phyloP scores from a whole-genome alignment of 768 basidiomycete species.

The Paxillus rubicundulus region DNA sequence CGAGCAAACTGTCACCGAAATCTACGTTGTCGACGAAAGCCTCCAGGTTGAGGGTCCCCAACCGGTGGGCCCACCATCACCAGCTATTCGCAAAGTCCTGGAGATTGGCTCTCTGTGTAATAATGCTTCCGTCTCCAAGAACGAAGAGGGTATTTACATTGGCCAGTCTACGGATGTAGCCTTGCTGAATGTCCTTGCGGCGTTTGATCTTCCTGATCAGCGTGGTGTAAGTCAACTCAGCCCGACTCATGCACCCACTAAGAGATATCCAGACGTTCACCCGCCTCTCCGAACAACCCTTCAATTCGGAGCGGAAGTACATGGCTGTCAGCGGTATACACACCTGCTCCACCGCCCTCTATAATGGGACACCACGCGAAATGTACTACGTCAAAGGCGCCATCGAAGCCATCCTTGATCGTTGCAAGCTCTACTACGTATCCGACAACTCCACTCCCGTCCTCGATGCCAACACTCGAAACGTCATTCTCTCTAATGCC shows the following conservation, averaged over 20 bases:
- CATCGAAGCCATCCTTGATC: constrained; percentile 81
- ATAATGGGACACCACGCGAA: constrained; percentile 49
- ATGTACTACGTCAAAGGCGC: constrained; percentile 92
- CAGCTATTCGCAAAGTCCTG: constrained; percentile 70
- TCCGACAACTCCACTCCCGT: constrained; percentile 84
- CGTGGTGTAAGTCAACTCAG: constrained; percentile 52
- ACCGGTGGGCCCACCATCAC: constrained; percentile 46
- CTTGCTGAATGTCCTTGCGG: constrained; percentile 70
- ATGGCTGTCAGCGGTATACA: constrained; percentile 88
- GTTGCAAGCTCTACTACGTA: constrained; percentile 88
- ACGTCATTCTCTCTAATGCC: constrained; percentile 69
- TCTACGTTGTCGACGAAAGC: constrained; percentile 84
- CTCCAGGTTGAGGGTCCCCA: constrained; percentile 56
- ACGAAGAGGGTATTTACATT: constrained; percentile 69
- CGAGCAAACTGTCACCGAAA: constrained; percentile 90
- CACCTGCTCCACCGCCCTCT: constrained; percentile 26
- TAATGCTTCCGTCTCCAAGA: constrained; percentile 64
- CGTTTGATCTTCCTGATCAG: constrained; percentile 67
- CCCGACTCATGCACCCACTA: background rate
- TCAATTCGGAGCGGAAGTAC: constrained; percentile 91
- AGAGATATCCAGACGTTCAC: constrained; percentile 52
- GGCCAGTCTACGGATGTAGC: constrained; percentile 96
- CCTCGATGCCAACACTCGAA: constrained; percentile 67
- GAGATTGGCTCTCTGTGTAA: constrained; percentile 90
- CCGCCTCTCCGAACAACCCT: constrained; percentile 77